Base-by-base conservation (phyloP, 345 rosid genomes). In the Sonneratia caseolaris region DNA sequence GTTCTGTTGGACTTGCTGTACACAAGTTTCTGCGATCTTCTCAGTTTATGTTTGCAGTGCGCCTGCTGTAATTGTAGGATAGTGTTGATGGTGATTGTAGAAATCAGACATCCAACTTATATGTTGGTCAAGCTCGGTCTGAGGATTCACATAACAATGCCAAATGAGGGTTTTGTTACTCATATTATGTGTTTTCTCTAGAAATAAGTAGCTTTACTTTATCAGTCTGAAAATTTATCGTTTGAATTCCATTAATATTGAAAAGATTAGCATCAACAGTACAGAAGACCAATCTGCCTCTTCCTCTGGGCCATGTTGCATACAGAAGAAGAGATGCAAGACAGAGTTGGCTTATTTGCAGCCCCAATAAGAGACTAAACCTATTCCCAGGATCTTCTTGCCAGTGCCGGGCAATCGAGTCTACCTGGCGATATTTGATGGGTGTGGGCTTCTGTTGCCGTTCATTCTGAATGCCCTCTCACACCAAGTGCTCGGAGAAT, bases 401-500 rank as follows among this genome's bases (percentile, higher is more conserved):
- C 36, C 12, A 22, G 6, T 12, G 24, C 18, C 10, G 35, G 35
- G 36, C 4, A 1, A 5, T 4, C 12, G 22, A 59, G 35, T 13
- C 53, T 27, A 59, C 35, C 10, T 8, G 36, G 9, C 14, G 22
- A 13, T 22, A 2, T 24, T 24, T 9, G 35, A 8, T 22, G 35
- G 14, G 3, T 5, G 22, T 57, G 64, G 35, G 64, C 64, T 59
- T 59, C 36, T 3, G 64, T 12, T 0, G 64, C 15, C 14, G 7
- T 13, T 59, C 59, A 53, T 53, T n/a, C n/a, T 51, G 57, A 22
- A 53, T 1, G 3, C 68, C 68, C 78, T 36, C 45, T 74, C 45
- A 81, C 66, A 68, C 79, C 70, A 35, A 86, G 81, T 79, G 86
- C 79, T 49, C 72, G 79, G 40, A 90, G 78, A 74, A 88, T 85